Conservation (phyloP, 169 alveolate species). For the Theileria parva region DNA sequence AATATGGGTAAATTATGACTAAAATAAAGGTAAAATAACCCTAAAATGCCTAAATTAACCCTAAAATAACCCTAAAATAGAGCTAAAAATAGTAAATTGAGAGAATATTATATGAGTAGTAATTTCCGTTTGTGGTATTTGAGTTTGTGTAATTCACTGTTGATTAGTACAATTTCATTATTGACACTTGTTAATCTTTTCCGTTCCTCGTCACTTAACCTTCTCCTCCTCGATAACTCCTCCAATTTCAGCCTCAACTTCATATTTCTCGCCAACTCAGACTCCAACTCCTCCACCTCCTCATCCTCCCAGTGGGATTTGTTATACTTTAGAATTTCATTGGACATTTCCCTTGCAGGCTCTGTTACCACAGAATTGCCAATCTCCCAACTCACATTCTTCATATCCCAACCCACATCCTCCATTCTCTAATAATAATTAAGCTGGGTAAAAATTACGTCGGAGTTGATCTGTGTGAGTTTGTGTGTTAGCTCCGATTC, state of each 20-base stretch:
- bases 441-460: too few species aligned
- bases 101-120: background rate
- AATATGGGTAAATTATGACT: too few species aligned
- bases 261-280: constrained; percentile 27
- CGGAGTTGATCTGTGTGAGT: background rate
- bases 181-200: constrained; percentile 3
- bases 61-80: background rate
- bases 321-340: constrained; percentile 34
- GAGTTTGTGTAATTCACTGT: constrained; percentile 28
- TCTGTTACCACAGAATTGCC: constrained; percentile 31
- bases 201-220: constrained; percentile 26
- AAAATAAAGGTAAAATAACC: too few species aligned
- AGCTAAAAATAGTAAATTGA: background rate
- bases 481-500: constrained; percentile 13
- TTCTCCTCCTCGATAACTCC: constrained; percentile 1
- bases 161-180: constrained; percentile 23
- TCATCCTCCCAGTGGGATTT: constrained; percentile 12
- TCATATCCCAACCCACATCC: too few species aligned
- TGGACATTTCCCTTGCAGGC: constrained; percentile 1
- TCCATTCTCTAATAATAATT: too few species aligned
- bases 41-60: too few species aligned
- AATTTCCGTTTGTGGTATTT: constrained; percentile 6
- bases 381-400: too few species aligned
- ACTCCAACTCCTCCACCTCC: constrained; percentile 8
- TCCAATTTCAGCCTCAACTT: constrained; percentile 23